Evolutionary conservation across 768 basidiomycete species (phyloP), one percentile per base, ranked within the genome.

Genomic region (Boletus pseudopeckii): DNA sequence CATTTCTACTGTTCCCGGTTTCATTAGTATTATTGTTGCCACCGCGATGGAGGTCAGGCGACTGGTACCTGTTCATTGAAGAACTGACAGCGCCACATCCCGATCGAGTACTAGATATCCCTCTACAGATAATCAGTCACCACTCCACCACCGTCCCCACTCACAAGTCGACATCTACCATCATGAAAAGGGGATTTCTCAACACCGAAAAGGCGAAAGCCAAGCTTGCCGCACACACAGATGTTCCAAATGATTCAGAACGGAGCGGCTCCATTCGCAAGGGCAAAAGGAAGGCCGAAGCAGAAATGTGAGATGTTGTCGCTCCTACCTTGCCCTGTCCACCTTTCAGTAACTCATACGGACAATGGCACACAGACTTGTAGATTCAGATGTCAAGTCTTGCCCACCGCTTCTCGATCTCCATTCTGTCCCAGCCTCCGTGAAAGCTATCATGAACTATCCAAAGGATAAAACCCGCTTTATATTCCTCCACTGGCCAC

Each of bases 401-500:
- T 0, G 7, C 13, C 44, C 17, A 1, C 50, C 52, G 2, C 38
- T 18, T 44, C 44, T 55, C 5, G 52, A 61, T 45, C 45, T 56
- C 32, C 62, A 63, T 41, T 45, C 45, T 1, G 40, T 52, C 20
- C 45, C 50, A 1, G 15, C 26, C 9, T n/a, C 10, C 30, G 1
- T 18, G n/a, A 20, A n/a, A 10, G 10, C 33, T 13, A 7, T 9
- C 26, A 22, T 18, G 24, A 7, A 32, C 0, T 43, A 33, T 37
- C 24, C 39, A 14, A 2, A 14, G 33, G n/a, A 13, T 5, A 49
- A 48, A 22, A 51, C 28, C 2, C 59, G 67, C 28, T 54, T 58
- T 6, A 42, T 65, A 43, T 63, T 69, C 15, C 63, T 54, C 20
- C 24, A 17, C 11, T 69, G 68, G 67, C 68, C 64, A 14, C 66